A percentile compares a stretch with the other conserved stretches of the same genome.
phyloP scores from a whole-genome alignment of 2,329 filamentous ascomycete species.

The Teratosphaeria zuluensis region DNA sequence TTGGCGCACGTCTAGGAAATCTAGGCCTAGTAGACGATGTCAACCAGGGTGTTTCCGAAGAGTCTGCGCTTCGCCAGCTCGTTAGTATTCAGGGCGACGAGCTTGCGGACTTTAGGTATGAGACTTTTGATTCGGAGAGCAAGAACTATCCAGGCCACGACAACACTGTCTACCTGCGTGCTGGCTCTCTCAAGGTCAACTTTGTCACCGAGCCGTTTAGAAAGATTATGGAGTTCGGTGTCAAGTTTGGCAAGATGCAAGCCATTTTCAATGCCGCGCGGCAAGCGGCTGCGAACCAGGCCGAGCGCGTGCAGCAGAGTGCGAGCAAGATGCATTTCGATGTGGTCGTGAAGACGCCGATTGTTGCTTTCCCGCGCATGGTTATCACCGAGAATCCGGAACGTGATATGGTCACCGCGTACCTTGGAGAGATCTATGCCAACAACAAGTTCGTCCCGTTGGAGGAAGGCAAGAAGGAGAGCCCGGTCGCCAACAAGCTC shows the following conservation, averaged over 20 bases:
- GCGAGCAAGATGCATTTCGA: slow-evolving; percentile 90
- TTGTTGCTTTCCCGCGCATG: slow-evolving; percentile 82
- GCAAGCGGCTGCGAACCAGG: slow-evolving; percentile 87
- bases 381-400: slow-evolving; percentile 59
- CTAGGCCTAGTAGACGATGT: slow-evolving; percentile 86
- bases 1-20: slow-evolving; percentile 79
- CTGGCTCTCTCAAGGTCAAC: slow-evolving; percentile 92
- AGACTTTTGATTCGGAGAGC: slow-evolving; percentile 75
- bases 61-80: slow-evolving; percentile 73
- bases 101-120: slow-evolving; percentile 91
- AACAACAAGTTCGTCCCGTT: slow-evolving; percentile 85
- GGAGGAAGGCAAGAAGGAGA: slow-evolving; percentile 58
- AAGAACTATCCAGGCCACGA: slow-evolving; percentile 87
- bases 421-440: slow-evolving; percentile 93
- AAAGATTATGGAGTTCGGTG: slow-evolving; percentile 94
- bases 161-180: slow-evolving; percentile 78
- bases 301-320: slow-evolving; percentile 83
- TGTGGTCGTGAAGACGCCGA: slow-evolving; percentile 85
- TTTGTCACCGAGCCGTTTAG: slow-evolving; percentile 95
- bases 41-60: slow-evolving; percentile 74
- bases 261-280: slow-evolving; percentile 95
- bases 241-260: slow-evolving; percentile 99
- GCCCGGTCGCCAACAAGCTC: slow-evolving; percentile 77
- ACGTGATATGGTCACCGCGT: slow-evolving; percentile 79
- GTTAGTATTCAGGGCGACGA: slow-evolving; percentile 94